phyloP scores from a whole-genome alignment of 352 stramenopile species.

The Phytopythium aichiense region DNA sequence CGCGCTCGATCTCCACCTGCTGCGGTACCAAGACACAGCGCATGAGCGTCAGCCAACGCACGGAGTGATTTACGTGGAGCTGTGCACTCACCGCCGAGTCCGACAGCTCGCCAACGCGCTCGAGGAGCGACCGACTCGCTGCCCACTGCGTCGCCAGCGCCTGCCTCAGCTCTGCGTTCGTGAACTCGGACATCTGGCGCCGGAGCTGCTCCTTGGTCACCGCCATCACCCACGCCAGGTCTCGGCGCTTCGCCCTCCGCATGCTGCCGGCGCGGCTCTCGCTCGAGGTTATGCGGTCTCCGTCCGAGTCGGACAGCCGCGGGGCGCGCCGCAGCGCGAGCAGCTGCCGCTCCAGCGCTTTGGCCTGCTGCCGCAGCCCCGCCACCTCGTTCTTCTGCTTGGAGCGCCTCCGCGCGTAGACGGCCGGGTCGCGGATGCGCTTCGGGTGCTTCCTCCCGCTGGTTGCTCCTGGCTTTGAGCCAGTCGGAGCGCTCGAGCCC shows the following conservation, averaged over 20 bases:
- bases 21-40: not conserved
- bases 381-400: conserved; percentile 4
- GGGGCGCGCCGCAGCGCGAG: not conserved
- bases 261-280: not conserved
- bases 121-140: not conserved
- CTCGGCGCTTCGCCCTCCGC: not conserved
- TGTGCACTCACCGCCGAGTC: not conserved
- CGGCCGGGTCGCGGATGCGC: not conserved
- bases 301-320: not conserved
- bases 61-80: not conserved
- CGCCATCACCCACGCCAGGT: not conserved
- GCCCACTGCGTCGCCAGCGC: not conserved
- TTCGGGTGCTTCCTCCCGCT: conserved; percentile 8
- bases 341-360: conserved; percentile 25
- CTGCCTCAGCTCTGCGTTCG: not conserved
- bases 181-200: not conserved
- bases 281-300: not conserved
- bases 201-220: not conserved
- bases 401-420: not conserved
- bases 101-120: not conserved
- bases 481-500: not conserved
- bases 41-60: not conserved
- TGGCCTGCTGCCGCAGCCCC: conserved; percentile 12
- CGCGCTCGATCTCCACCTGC: not conserved
- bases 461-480: not conserved